A percentile compares a stretch with the other conserved stretches of the same genome.
Evolutionary conservation across 306 rosid genomes (phyloP).

Genomic region (Prosopis cineraria): DNA sequence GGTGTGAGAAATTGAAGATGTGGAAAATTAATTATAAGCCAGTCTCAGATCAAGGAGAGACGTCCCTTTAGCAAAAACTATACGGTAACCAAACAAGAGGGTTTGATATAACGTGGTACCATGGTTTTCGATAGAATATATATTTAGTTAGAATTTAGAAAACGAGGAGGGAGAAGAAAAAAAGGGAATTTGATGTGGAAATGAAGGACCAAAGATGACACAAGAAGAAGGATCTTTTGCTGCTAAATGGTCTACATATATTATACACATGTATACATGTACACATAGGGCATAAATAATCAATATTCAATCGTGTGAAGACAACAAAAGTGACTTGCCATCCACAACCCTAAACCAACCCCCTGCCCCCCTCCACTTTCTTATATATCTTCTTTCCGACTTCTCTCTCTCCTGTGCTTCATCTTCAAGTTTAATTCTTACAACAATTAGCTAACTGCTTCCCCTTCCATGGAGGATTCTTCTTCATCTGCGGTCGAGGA

Average conservation of each 20-base stretch:
- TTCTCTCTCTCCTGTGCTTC: constrained; percentile 24
- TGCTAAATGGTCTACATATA: background rate
- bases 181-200: constrained; percentile 14
- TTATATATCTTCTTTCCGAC: constrained; percentile 45
- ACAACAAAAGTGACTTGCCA: constrained; percentile 75
- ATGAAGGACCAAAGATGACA: constrained; percentile 32
- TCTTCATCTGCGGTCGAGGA: constrained; percentile 33
- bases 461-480: constrained; percentile 51
- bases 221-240: constrained; percentile 1
- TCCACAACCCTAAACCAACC: constrained; percentile 74
- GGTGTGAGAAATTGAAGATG: background rate
- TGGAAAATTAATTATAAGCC: constrained; percentile 29
- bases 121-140: constrained; percentile 18
- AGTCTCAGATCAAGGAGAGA: constrained; percentile 41
- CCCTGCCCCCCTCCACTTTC: constrained; percentile 31
- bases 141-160: constrained; percentile 4
- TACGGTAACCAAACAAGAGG: constrained; percentile 38
- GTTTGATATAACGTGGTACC: constrained; percentile 38
- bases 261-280: background rate
- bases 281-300: constrained; percentile 17
- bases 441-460: background rate
- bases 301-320: constrained; percentile 59
- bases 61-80: constrained; percentile 41
- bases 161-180: background rate
- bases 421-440: constrained; percentile 24